Percentiles rank a stretch among this genome's conserved stretches.
phyloP scores from a whole-genome alignment of 208 protist genomes.

The Herpetomonas muscarum region DNA sequence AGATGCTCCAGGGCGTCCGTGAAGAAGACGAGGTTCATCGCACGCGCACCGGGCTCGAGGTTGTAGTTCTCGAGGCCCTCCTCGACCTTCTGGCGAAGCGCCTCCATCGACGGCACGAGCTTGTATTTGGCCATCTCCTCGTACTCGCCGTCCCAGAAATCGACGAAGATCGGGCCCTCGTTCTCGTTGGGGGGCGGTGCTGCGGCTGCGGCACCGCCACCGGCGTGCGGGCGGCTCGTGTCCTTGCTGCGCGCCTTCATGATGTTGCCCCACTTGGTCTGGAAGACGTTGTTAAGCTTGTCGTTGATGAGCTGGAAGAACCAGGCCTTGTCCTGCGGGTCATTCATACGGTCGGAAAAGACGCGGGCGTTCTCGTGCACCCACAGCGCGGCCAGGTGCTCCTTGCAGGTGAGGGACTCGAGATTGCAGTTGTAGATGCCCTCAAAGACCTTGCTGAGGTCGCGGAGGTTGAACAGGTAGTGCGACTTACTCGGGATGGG shows the following conservation, averaged over 20 bases:
- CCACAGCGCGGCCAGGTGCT: conserved; percentile 96
- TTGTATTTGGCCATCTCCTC: conserved; percentile 94
- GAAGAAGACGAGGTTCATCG: conserved; percentile 98
- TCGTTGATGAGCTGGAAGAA: conserved; percentile 92
- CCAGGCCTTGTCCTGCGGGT: conserved; percentile 89
- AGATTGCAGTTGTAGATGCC: conserved; percentile 93
- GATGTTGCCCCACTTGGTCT: conserved; percentile 90
- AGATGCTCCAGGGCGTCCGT: conserved; percentile 97
- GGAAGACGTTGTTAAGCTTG: conserved; percentile 91
- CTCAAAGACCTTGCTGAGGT: conserved; percentile 98
- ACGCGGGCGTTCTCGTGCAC: conserved; percentile 97
- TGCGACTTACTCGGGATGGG: conserved; percentile 98
- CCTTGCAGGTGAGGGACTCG: conserved; percentile 89
- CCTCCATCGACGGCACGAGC: conserved; percentile 88
- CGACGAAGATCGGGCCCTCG: conserved; percentile 92
- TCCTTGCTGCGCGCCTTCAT: conserved; percentile 79
- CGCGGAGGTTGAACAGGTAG: conserved; percentile 98
- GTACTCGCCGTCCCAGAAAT: conserved; percentile 92
- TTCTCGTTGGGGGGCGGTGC: conserved; percentile 37
- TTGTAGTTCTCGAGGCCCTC: conserved; percentile 94
- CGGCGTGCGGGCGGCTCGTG: conserved; percentile 16
- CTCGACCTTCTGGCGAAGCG: conserved; percentile 90
- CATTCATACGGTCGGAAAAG: conserved; percentile 96
- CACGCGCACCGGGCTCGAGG: conserved; percentile 80
- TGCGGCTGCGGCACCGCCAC: not conserved